Base-by-base conservation (phyloP, 2,329 filamentous ascomycete genomes). In the Pestalotiopsis sp. region DNA sequence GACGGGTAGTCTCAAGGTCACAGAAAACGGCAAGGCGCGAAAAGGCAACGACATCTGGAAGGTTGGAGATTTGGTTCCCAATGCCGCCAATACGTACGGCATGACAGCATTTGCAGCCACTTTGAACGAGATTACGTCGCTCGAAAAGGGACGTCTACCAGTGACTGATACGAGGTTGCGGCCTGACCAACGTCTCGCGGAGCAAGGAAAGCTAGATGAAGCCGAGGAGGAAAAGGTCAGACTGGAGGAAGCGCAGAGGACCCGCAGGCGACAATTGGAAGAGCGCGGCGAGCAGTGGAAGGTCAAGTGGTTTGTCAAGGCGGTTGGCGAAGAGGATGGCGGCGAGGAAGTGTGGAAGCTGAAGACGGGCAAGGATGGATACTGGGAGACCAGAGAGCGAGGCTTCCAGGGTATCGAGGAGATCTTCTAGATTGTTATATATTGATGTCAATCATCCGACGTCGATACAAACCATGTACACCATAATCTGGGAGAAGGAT, bases 181-280 rank as follows among this genome's bases (percentile, higher is more conserved):
- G 17, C 95, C 94, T 2, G 96, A 99, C 77, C 96, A 98, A 83
- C 87, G 93, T 14, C 89, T 94, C 2, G 89, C 93, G 3, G 96
- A 99, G 81, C 85, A 91, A 59, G 94, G 95, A 14, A 89, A 93
- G 65, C 82, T 97, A 14, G 95, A 98, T 74, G 85, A 88, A 5
- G 96, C 96, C 0, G 96, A 99, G 85, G 87, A 85, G 49, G 84
- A 93, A 77, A 99, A 99, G 82, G 90, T 91, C 6, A 86, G 86
- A 72, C 85, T 99, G 4, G 96, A 99, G 77, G 95, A 98, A 81
- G 88, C 88, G 12, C 96, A 99, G 83, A 87, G 96, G 40, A 85
- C 85, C 17, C 85, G 96, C 61, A 85, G 96, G 66, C 89, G 90
- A 72, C 89, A 91, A 11, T 83, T 95, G 82, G 96, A 98, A 78